These are phyloP conservation scores for Arabidopsis arenosa DNA, from an alignment of 345 rosid species.

Conservation along the genomic window DNA sequence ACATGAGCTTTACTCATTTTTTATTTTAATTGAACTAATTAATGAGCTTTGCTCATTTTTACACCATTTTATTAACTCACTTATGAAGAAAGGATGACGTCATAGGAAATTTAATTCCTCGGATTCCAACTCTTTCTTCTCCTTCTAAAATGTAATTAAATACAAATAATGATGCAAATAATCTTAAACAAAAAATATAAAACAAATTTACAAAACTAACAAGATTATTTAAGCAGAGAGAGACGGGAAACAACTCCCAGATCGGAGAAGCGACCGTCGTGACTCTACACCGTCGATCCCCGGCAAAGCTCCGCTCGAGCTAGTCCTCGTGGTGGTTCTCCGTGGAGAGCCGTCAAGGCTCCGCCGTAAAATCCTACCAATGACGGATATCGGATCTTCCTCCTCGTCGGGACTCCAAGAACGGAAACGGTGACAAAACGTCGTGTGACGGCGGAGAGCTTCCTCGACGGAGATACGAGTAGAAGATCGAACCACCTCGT, in stretches of 20 bases:
- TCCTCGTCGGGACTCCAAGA: conserved; percentile 44
- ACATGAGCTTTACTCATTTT: background rate
- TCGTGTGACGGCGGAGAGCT: conserved; percentile 66
- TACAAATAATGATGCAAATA: conserved; percentile 23
- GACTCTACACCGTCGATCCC: conserved; percentile 45
- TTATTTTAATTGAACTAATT: background rate
- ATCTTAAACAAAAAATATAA: conserved; percentile 17
- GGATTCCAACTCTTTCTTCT: conserved; percentile 39
- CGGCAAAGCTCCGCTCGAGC: conserved; percentile 52
- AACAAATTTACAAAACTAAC: conserved; percentile 31
- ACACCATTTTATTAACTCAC: conserved; percentile 20
- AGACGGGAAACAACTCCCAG: conserved; percentile 69
- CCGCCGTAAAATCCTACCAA: conserved; percentile 63
- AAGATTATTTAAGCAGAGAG: conserved; percentile 50
- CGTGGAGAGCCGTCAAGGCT: conserved; percentile 59
- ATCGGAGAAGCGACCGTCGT: conserved; percentile 54
- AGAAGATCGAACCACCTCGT: conserved; percentile 56
- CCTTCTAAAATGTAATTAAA: conserved; percentile 26
- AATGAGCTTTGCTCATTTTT: conserved; percentile 32
- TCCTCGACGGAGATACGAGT: conserved; percentile 52
- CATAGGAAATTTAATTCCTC: conserved; percentile 42
- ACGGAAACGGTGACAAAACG: conserved; percentile 59
- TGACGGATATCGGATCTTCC: conserved; percentile 72
- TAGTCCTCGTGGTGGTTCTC: conserved; percentile 41
- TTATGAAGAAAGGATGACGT: conserved; percentile 32